Percentiles rank a stretch among this genome's conserved stretches.
Evolutionary conservation across 345 rosid species (phyloP).

Genomic region (Abelmoschus esculentus): DNA sequence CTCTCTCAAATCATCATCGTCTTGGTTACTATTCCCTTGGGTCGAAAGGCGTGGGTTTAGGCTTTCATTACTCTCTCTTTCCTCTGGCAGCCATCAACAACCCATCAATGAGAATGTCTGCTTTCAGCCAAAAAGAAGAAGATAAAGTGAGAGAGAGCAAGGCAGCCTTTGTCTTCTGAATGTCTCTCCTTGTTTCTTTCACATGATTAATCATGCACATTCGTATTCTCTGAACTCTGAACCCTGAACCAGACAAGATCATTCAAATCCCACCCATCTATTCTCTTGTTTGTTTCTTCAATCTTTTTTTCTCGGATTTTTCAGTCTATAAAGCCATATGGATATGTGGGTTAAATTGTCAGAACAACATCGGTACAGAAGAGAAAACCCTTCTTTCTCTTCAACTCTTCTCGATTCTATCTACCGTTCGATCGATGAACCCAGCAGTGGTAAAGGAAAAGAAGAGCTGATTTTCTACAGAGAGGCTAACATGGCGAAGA

Average conservation of each 20-base stretch:
- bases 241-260: slow-evolving; percentile 30
- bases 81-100: slow-evolving; percentile 20
- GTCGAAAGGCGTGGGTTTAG: slow-evolving; percentile 47
- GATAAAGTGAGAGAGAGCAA: not conserved
- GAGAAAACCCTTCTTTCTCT: slow-evolving; percentile 68
- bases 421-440: slow-evolving; percentile 71
- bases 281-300: slow-evolving; percentile 11
- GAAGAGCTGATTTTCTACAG: slow-evolving; percentile 23
- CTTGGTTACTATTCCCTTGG: slow-evolving; percentile 12
- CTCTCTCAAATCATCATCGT: slow-evolving; percentile 25
- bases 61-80: slow-evolving; percentile 41
- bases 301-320: not conserved
- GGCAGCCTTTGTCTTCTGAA: slow-evolving; percentile 24
- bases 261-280: slow-evolving; percentile 26
- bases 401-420: slow-evolving; percentile 68
- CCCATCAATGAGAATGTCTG: slow-evolving; percentile 38
- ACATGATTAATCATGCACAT: slow-evolving; percentile 22
- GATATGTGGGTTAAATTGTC: slow-evolving; percentile 34
- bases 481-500: slow-evolving; percentile 20
- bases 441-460: slow-evolving; percentile 18
- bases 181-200: slow-evolving; percentile 11
- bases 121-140: slow-evolving; percentile 12
- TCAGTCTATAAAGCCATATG: slow-evolving; percentile 34
- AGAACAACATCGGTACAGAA: slow-evolving; percentile 26
- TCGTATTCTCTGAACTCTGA: slow-evolving; percentile 4